A percentile compares a stretch with the other conserved stretches of the same genome.
phyloP scores from a whole-genome alignment of 2,329 filamentous ascomycete genomes.

The Aspergillus thermomutatus region DNA sequence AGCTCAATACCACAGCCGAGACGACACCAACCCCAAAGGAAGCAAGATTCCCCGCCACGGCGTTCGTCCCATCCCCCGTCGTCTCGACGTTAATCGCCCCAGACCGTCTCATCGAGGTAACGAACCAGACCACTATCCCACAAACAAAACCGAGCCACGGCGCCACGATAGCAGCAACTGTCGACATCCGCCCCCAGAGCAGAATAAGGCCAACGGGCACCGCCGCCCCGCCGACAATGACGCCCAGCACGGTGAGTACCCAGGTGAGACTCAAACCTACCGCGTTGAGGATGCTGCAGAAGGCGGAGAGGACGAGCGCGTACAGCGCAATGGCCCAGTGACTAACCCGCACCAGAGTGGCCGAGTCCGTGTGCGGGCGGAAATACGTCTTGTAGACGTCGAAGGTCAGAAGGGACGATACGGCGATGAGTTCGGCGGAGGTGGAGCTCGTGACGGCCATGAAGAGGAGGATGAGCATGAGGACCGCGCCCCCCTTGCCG shows the following conservation, averaged over 20 bases:
- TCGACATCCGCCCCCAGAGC: conserved; percentile 40
- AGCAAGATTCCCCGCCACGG: conserved; percentile 38
- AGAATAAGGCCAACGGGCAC: conserved; percentile 37
- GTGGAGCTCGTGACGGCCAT: conserved; percentile 46
- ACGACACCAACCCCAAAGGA: conserved; percentile 35
- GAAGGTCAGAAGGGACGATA: conserved; percentile 51
- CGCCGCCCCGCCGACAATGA: conserved; percentile 40
- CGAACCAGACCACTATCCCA: conserved; percentile 38
- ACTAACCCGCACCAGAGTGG: conserved; percentile 48
- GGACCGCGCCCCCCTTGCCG: conserved; percentile 34
- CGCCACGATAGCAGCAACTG: conserved; percentile 31
- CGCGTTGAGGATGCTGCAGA: conserved; percentile 34
- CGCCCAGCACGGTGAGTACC: conserved; percentile 39
- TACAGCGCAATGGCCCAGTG: conserved; percentile 51
- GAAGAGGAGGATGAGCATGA: conserved; percentile 34
- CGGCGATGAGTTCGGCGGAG: conserved; percentile 51
- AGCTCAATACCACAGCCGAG: conserved; percentile 32
- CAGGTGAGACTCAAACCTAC: conserved; percentile 38
- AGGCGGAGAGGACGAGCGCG: conserved; percentile 44
- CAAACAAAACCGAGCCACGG: conserved; percentile 34
- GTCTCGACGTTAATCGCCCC: conserved; percentile 35
- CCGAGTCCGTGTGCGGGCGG: conserved; percentile 43
- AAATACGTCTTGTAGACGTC: conserved; percentile 52
- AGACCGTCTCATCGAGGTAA: conserved; percentile 32
- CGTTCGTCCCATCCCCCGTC: conserved; percentile 37